A percentile compares a stretch with the other conserved stretches of the same genome.
Conservation (phyloP, 2,329 filamentous ascomycete species). For the Diplocarpon mali region DNA sequence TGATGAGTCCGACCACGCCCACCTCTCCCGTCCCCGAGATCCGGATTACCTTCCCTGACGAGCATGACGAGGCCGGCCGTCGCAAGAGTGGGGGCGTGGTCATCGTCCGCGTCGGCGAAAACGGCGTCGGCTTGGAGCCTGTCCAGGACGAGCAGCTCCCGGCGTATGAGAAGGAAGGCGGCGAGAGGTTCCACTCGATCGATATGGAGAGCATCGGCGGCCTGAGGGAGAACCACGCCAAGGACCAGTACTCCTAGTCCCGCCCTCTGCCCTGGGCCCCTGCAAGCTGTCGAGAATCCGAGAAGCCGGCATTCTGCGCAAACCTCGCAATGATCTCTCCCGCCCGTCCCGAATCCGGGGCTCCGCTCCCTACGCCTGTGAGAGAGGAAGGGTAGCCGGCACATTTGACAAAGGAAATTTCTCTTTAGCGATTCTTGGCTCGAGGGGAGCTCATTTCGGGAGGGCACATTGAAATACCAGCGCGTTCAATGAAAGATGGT, state of each 20-base stretch:
- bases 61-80: slow-evolving; percentile 77
- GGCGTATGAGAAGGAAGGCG: slow-evolving; percentile 75
- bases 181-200: slow-evolving; percentile 77
- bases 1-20: slow-evolving; percentile 66
- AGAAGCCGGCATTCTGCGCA: slow-evolving; percentile 6
- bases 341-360: not conserved
- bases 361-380: no score
- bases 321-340: slow-evolving; percentile 2
- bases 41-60: slow-evolving; percentile 94
- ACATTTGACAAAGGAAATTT: slow-evolving; percentile 1
- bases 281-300: not conserved
- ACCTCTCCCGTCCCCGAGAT: slow-evolving; percentile 89
- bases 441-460: slow-evolving; percentile 3
- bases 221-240: slow-evolving; percentile 68
- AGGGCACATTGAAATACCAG: not conserved
- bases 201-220: slow-evolving; percentile 93
- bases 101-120: slow-evolving; percentile 82
- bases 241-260: slow-evolving; percentile 21
- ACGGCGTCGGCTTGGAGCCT: slow-evolving; percentile 78
- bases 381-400: not conserved
- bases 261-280: slow-evolving; percentile 6
- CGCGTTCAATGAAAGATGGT: not conserved
- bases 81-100: slow-evolving; percentile 79
- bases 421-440: not conserved
- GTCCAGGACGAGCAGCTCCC: slow-evolving; percentile 67